Evolutionary conservation across 768 basidiomycete genomes (phyloP), one percentile per base, ranked within the genome.

Genomic region (Lactarius akahatsu): DNA sequence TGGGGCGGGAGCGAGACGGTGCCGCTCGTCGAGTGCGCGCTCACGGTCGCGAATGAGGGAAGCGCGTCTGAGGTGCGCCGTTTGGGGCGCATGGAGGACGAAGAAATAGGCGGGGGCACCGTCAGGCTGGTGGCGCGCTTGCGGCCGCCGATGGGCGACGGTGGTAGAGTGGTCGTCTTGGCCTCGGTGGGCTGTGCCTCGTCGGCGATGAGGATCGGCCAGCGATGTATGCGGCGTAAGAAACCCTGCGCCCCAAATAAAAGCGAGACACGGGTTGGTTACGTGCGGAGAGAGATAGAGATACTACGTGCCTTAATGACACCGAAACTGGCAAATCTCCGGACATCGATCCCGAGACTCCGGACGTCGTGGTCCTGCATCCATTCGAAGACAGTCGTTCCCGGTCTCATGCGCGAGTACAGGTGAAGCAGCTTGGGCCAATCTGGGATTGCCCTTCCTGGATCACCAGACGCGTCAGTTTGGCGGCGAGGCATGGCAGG

Each of bases 311-410:
- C 91, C 78, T 99, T 99, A 78, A 99, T 96, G 28, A 98, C 92
- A 6, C 97, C 97, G 73, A 98, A 99, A 67, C 91, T 95, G 20
- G 94, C 87, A 76, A 99, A 97, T n/a, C 97, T 86, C 10, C 96
- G 86, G 9, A 92, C 84, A 74, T 99, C 97, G 61, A 98, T 89
- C 2, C 92, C 93, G 26, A 88, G 76, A 7, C 80, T 78, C 58
- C 88, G 83, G 20, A 95, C 85, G 26, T 87, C 80, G 71, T 94
- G 81, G 50, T 80, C 80, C 71, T 92, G 86, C 81, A 94, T 92
- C 96, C 97, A 99, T 54, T 92, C 87, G 32, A 85, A 83, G 5
- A 98, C 82, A 0, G 92, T 92, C 64, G 87, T 87, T 13, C 94
- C 94, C 1, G 92, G 86, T 70, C 87, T 86, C 26, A 99, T 78